Conservation (phyloP, 1,284 basidiomycete genomes). For the Pisolithus thermaeus region DNA sequence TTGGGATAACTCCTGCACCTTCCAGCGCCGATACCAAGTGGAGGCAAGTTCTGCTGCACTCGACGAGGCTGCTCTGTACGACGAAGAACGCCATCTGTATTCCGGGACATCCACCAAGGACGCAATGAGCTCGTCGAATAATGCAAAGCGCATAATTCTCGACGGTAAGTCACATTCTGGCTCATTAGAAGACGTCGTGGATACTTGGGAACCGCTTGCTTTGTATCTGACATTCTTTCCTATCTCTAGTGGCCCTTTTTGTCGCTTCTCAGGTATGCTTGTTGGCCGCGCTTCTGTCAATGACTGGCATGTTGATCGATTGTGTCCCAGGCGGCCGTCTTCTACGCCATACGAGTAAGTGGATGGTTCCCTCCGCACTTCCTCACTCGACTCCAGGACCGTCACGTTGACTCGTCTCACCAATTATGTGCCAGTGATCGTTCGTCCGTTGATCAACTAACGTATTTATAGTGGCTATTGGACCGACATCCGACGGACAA, state of each 20-base stretch:
- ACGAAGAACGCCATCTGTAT: neutral
- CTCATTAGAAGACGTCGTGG: neutral
- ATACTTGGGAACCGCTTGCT: neutral
- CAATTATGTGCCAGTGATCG: neutral
- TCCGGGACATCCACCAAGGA: neutral
- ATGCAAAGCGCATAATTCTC: slow-evolving; percentile 19
- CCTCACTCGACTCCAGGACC: neutral
- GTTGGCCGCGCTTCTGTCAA: neutral
- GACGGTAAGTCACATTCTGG: slow-evolving; percentile 16
- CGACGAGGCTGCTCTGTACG: no score
- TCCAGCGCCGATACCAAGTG: no score
- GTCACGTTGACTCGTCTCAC: neutral
- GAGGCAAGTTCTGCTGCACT: neutral
- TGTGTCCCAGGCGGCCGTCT: slow-evolving; percentile 40
- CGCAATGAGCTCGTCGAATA: slow-evolving; percentile 13
- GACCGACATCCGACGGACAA: slow-evolving; percentile 51
- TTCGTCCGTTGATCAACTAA: neutral
- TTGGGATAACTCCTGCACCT: neutral
- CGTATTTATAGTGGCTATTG: slow-evolving; percentile 37
- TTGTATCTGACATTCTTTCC: slow-evolving; percentile 8
- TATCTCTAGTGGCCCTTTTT: slow-evolving; percentile 49
- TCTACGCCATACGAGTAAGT: slow-evolving; percentile 45
- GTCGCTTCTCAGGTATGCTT: slow-evolving; percentile 56
- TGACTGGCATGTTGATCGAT: slow-evolving; percentile 2
- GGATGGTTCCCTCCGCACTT: neutral